Base-by-base conservation (phyloP, 1,139 yeast species). In the Geotrichum macrosporum region DNA sequence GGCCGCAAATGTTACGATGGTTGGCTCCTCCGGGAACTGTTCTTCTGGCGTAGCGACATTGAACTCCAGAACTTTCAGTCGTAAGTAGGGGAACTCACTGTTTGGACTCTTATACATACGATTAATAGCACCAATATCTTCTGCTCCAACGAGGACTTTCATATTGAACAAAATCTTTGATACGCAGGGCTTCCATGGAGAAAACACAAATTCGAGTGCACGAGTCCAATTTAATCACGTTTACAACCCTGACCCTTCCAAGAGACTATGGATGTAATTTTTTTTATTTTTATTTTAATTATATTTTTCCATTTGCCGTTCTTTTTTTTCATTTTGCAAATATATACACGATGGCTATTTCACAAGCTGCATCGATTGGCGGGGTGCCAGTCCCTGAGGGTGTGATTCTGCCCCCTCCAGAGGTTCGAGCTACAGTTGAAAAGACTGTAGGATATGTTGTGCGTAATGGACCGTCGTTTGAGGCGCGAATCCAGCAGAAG, bases 381-480 rank as follows among this genome's bases (percentile, higher is more conserved):
- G 46, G 41, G 8, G 27, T 31, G 3, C 50, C 54, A 18, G 57
- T 66, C 1, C 78, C 80, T 1, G 67, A 65, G 0, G 75, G 73
- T 19, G 59, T 77, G 9, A 67, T 65, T 12, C 63, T 78, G 3
- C 88, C 88, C 0, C 84, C 86, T 1, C 72, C 71, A 1, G 79
- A 79, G 20, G 62, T 79, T 4, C 68, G 76, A 39, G 58, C 50
- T 16, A 73, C 78, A 6, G 81, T 88, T 13, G 81, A 77, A 47
- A 84, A 83, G 59, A 85, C 95, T 0, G 85, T 83, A 1, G 77
- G 70, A 2, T 86, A 82, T 59, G 86, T 88, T 9, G 58, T 69
- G 27, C 73, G 84, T 54, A 84, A 85, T 60, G 96, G 95, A 0
- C 49, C 61, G 58, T 30, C 65, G 71, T 84, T 87, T 64, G 94